Conservation (phyloP, 2,329 filamentous ascomycete genomes). For the Neoarthrinium moseri region DNA sequence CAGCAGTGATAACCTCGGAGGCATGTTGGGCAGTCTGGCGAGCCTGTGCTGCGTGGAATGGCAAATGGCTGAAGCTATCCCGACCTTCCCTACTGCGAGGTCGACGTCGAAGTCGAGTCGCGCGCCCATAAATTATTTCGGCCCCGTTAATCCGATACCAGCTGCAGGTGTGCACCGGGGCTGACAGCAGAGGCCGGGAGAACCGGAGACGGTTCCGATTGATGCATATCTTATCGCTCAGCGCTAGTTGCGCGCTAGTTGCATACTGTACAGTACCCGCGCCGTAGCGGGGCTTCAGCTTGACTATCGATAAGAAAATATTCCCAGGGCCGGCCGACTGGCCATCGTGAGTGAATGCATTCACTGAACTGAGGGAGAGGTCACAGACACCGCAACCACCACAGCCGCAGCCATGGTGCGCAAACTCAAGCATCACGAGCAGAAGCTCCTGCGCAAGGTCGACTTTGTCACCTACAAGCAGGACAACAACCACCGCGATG, state of each 20-base stretch:
- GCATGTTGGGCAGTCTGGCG: constrained; percentile 32
- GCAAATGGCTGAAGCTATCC: constrained; percentile 9
- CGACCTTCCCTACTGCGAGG: background rate
- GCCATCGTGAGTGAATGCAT: too few species aligned
- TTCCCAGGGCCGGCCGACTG: too few species aligned
- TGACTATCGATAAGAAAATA: background rate
- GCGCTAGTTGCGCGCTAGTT: background rate
- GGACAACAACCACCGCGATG: constrained; percentile 83
- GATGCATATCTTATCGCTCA: constrained; percentile 1
- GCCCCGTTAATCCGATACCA: background rate
- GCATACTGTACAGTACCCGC: background rate
- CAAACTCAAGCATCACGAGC: constrained; percentile 95
- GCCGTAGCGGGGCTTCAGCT: background rate
- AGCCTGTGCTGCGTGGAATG: constrained; percentile 4
- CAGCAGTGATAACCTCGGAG: constrained; percentile 34
- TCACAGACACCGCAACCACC: background rate
- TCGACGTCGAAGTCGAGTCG: background rate
- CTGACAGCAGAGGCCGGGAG: too few species aligned
- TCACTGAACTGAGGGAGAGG: too few species aligned
- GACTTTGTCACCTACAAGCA: constrained; percentile 94
- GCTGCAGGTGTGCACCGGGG: too few species aligned
- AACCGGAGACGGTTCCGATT: background rate
- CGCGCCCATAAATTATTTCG: constrained; percentile 11
- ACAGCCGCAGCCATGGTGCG: constrained; percentile 69
- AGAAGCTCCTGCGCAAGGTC: constrained; percentile 88